Base-by-base conservation (phyloP, 2,329 filamentous ascomycete species). In the Lasiodiplodia sp. region DNA sequence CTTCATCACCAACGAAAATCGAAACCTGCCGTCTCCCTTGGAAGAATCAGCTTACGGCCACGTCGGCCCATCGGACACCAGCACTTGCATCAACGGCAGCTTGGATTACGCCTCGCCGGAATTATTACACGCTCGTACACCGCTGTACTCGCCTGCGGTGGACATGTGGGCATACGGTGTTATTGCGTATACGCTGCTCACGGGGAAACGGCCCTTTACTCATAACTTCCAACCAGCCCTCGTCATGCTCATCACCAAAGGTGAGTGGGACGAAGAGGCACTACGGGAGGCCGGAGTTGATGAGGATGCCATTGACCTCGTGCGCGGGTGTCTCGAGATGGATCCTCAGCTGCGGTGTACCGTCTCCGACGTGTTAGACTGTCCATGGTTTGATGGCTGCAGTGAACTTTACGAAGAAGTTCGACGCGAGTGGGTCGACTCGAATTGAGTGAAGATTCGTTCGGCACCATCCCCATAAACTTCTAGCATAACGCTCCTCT, bases 141-240 rank as follows among this genome's bases (percentile, higher is more conserved):
- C 77, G 10, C 74, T 85, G 14, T 84, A 81, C 72, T 82, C 82
- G n/a, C 79, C 88, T 1, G 85, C 86, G 2, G 87, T 88, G 25
- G 89, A 91, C 73, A 83, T 91, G 2, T 91, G 89, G 89, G 88
- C 89, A 2, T 89, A 87, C 72, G 89, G 89, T 4, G 87, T 91
- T 10, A 85, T 90, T 12, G 80, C 89, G 3, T 91, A 87, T 73
- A 84, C 87, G 1, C 79, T 91, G 28, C 78, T 90, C 28, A 88
- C 87, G 0, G 88, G 88, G 18, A 83, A 84, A 5, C 81, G 90
- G 6, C 89, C 89, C 0, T 91, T 91, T 78, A 84, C 87, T 60
- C 86, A 90, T 72, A 77, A 83, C 0, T 86, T 91, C 71, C 81
- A 87, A 56, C 85, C 87, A 57, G 87, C 86, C 68, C 83, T 90